Base-by-base conservation (phyloP, 768 basidiomycete species). In the Mrakia gelida region DNA sequence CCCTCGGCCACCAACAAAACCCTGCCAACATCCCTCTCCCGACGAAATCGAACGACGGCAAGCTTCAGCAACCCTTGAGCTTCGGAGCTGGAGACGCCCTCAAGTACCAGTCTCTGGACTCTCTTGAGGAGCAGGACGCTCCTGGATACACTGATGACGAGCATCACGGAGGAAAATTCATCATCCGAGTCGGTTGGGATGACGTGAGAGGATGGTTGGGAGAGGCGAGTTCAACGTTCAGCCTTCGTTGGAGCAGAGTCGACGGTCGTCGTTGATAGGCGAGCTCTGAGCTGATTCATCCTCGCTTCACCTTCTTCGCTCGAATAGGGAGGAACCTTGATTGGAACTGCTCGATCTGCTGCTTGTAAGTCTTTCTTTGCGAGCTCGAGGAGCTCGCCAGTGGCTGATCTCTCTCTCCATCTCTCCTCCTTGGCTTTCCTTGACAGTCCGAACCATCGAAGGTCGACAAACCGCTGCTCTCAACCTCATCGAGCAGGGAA, bases 141-240 rank as follows among this genome's bases (percentile, higher is more conserved):
- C 70, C 70, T 18, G 52, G 32, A 21, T 67, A 72, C 16, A 43
- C 38, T 21, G 91, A 91, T 32, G 88, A 90, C 73, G 71, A 75
- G 30, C 73, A 74, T 52, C 62, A 70, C 52, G 77, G 77, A n/a
- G 81, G 80, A 43, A 82, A 82, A 21, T 81, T 81, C 75, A 82
- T 76, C 54, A 78, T 75, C 23, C 79, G 82, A 76, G 96, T 96
- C 2, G 97, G 97, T 15, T 98, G 95, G 91, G 97, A 99, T 83
- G 97, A 99, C 84, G 96, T 98, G 45, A 87, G 94, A 68, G 94
- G 93, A 18, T 98, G 95, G 94, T 91, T 96, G 81, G 89, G 91
- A 43, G 89, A 97, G 88, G 93, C 91, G 81, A 76, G 89, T 68
- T 43, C n/a, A 52, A 16, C 45, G 15, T 52, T 52, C 49, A 38